Conservation (phyloP, 108 stramenopile species). For the Licmophora abbreviata region DNA sequence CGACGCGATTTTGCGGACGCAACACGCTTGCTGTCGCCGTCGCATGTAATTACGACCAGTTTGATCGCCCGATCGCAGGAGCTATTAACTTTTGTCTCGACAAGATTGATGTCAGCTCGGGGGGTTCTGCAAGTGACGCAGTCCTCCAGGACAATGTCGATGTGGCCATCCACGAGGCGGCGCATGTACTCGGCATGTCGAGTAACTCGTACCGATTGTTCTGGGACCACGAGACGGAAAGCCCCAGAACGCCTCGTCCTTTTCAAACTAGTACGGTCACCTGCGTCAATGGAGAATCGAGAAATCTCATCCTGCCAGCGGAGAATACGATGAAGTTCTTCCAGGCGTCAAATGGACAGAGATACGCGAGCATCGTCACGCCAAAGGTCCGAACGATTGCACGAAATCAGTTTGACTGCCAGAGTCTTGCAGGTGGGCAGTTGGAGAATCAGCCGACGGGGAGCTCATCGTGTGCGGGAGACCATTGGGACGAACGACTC, state of each 20-base stretch:
- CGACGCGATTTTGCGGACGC: conserved; percentile 60
- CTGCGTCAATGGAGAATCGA: conserved; percentile 64
- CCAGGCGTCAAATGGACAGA: conserved; percentile 49
- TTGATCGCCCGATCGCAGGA: conserved; percentile 22
- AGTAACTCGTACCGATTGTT: conserved; percentile 74
- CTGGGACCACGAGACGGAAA: conserved; percentile 70
- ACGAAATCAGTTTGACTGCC: conserved; percentile 82
- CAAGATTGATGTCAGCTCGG: conserved; percentile 61
- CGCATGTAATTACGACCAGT: conserved; percentile 16
- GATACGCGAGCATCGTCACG: conserved; percentile 74
- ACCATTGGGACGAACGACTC: conserved; percentile 37
- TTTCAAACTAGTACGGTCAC: conserved; percentile 51
- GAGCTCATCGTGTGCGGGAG: conserved; percentile 62
- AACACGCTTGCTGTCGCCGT: conserved; percentile 36
- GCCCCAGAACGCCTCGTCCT: conserved; percentile 55
- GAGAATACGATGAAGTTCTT: conserved; percentile 74
- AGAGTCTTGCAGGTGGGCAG: conserved; percentile 42
- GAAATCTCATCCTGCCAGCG: conserved; percentile 47
- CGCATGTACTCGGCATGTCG: conserved; percentile 66
- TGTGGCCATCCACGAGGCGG: conserved; percentile 61
- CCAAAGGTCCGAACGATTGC: conserved; percentile 65
- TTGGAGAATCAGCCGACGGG: conserved; percentile 57
- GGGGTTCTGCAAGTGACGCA: conserved; percentile 44
- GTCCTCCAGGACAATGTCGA: conserved; percentile 66
- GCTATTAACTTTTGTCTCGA: conserved; percentile 37